These are phyloP conservation scores for Ulota crispa DNA, from an alignment of 225 moss, liverwort and hornwort genomes.

Conservation along the genomic window DNA sequence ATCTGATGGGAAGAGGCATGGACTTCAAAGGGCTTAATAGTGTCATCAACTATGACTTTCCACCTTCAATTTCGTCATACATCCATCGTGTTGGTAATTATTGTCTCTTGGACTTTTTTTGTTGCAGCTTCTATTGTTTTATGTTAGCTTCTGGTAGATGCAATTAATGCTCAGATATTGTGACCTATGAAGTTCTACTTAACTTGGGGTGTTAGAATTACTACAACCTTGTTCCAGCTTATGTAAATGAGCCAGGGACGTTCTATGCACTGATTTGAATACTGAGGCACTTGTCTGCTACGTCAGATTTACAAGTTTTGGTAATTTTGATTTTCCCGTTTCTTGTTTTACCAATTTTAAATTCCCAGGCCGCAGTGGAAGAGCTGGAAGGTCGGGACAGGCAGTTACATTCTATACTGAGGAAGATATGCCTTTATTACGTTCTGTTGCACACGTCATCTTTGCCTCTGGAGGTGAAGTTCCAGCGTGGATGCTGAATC, in stretches of 20 bases:
- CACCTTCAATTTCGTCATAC: conserved; percentile 73
- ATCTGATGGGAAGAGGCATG: conserved; percentile 91
- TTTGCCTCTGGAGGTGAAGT: conserved; percentile 80
- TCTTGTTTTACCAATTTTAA: background rate
- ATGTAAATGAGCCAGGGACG: background rate
- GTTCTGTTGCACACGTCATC: conserved; percentile 77
- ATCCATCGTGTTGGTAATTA: conserved; percentile 79
- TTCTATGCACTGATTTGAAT: conserved; percentile 3
- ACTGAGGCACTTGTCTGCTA: background rate
- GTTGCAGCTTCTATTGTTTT: background rate
- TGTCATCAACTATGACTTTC: conserved; percentile 91
- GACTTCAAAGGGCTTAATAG: conserved; percentile 89
- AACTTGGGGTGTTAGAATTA: background rate
- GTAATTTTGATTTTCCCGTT: background rate
- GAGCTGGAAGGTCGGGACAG: conserved; percentile 82
- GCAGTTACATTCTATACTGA: conserved; percentile 82
- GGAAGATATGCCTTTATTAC: conserved; percentile 64
- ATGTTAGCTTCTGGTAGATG: background rate
- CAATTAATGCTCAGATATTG: background rate
- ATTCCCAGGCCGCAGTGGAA: conserved; percentile 73
- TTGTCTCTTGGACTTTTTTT: background rate
- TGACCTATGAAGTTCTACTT: background rate
- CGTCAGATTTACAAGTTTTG: background rate
- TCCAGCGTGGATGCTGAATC: conserved; percentile 78
- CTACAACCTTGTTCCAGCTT: background rate